Percentiles rank a stretch among this genome's conserved stretches.
Evolutionary conservation across 78 protist genomes (phyloP).

Genomic region (Dictyostelium discoideum): DNA sequence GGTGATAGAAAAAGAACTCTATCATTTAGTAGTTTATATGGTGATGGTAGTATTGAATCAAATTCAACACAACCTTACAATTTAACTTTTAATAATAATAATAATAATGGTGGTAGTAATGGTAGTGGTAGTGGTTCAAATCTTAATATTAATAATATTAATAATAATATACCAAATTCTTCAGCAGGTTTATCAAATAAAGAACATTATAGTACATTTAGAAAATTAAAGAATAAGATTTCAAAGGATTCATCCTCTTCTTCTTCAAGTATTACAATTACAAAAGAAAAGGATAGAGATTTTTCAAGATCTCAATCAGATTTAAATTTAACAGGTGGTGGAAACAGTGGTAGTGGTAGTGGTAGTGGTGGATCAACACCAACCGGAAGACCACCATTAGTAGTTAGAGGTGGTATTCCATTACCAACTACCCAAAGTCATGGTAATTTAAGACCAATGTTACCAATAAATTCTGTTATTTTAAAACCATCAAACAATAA

Average conservation of each 20-base stretch:
- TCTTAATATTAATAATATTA: background rate
- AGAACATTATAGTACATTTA: constrained; percentile 31
- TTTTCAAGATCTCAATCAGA: constrained; percentile 6
- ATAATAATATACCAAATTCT: background rate
- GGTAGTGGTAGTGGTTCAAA: background rate
- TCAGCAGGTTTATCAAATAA: constrained; percentile 34
- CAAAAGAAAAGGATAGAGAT: constrained; percentile 3
- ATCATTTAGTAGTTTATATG: background rate
- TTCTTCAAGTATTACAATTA: background rate
- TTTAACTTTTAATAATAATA: background rate
- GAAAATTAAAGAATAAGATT: constrained; percentile 19
- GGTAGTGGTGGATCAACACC: background rate
- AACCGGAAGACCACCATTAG: background rate
- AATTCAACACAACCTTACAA: background rate
- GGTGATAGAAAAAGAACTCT: background rate
- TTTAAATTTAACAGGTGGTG: background rate
- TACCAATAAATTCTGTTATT: background rate
- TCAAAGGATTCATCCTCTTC: background rate
- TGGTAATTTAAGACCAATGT: constrained; percentile 7
- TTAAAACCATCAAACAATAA: background rate
- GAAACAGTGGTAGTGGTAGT: background rate
- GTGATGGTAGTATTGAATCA: background rate
- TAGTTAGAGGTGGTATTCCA: constrained; percentile 21
- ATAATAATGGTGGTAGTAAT: background rate
- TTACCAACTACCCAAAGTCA: constrained; percentile 9